These are phyloP conservation scores for Bipolaris zeicola DNA, from an alignment of 2,329 filamentous ascomycete genomes.

Conservation along the genomic window DNA sequence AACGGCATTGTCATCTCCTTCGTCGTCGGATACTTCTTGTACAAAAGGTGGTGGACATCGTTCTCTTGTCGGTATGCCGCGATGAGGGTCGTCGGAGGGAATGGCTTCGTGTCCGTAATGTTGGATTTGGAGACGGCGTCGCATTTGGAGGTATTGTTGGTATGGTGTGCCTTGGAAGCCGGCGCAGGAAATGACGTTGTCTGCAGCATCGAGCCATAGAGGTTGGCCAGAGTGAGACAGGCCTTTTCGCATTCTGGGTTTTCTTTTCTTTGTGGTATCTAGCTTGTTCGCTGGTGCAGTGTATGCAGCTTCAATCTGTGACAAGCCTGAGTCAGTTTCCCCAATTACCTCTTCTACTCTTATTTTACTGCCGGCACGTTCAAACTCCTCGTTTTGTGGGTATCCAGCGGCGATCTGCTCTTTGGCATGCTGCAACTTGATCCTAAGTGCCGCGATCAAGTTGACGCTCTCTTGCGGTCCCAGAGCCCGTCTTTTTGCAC, in stretches of 20 bases:
- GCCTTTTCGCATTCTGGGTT: background rate
- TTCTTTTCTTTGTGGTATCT: background rate
- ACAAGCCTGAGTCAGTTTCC: background rate
- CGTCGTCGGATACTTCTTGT: background rate
- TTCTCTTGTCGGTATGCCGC: slow-evolving; percentile 7
- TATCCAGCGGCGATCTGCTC: background rate
- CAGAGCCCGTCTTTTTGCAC: background rate
- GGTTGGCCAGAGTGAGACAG: slow-evolving; percentile 3
- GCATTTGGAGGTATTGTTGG: slow-evolving; percentile 7
- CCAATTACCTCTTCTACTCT: background rate
- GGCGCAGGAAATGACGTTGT: background rate
- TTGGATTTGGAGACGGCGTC: background rate
- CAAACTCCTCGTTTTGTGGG: too few relatives aligned
- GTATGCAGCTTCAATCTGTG: too few relatives aligned
- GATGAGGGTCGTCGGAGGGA: background rate
- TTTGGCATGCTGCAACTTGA: background rate
- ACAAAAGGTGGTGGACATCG: background rate
- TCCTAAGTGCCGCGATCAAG: background rate
- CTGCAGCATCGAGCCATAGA: background rate
- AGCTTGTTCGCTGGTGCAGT: background rate
- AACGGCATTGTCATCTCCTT: background rate
- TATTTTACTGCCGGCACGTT: background rate
- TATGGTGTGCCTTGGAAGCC: background rate
- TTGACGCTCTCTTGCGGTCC: too few relatives aligned
- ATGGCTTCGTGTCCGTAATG: slow-evolving; percentile 7